These are phyloP conservation scores for Didymella pinodella DNA, from an alignment of 2,329 filamentous ascomycete genomes.

Conservation along the genomic window DNA sequence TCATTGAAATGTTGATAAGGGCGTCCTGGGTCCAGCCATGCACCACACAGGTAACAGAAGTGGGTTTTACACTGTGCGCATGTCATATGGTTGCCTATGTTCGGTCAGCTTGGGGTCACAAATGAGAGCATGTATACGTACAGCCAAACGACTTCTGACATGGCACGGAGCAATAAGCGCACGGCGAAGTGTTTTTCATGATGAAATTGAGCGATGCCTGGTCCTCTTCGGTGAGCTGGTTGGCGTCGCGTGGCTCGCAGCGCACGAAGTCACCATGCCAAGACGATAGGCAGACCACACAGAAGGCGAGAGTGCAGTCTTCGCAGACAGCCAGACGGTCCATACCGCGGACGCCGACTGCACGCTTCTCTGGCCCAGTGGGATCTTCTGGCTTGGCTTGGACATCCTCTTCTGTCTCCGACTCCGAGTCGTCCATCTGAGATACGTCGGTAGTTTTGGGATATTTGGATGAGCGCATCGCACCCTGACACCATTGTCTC, in stretches of 20 bases:
- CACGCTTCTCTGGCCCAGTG: constrained; percentile 34
- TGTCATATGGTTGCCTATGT: constrained; percentile 82
- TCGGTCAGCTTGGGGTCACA: background rate
- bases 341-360: constrained; percentile 55
- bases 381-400: constrained; percentile 14
- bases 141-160: constrained; percentile 92
- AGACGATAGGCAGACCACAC: constrained; percentile 73
- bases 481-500: constrained; percentile 88
- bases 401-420: constrained; percentile 44
- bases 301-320: constrained; percentile 79
- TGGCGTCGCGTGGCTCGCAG: constrained; percentile 69
- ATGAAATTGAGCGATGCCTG: constrained; percentile 88
- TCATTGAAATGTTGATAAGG: constrained; percentile 91
- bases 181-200: constrained; percentile 80
- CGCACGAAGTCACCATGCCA: constrained; percentile 94
- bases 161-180: constrained; percentile 84
- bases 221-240: constrained; percentile 82
- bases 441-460: constrained; percentile 56
- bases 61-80: constrained; percentile 89
- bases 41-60: constrained; percentile 92
- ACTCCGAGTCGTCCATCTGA: constrained; percentile 51
- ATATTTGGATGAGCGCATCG: constrained; percentile 68
- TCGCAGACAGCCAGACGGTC: constrained; percentile 85
- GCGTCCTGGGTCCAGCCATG: constrained; percentile 82
- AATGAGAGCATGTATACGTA: background rate